These are phyloP conservation scores for Dictyostelium brefeldianum DNA, from an alignment of 78 protist genomes.

Conservation along the genomic window DNA sequence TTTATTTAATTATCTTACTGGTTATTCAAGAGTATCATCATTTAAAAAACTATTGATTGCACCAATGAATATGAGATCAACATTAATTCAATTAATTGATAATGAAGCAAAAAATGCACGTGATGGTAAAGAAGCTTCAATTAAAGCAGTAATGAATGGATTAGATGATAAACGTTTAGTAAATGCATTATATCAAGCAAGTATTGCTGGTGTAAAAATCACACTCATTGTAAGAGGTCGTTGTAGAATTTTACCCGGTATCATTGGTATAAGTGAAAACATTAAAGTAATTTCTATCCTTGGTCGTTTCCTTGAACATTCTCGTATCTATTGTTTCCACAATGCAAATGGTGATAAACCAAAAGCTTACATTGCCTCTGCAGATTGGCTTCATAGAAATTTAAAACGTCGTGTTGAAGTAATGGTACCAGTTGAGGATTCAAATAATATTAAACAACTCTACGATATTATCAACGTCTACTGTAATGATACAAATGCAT, in stretches of 20 bases:
- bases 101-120: conserved; percentile 61
- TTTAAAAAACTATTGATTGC: conserved; percentile 79
- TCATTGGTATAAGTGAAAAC: conserved; percentile 46
- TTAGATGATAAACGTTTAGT: conserved; percentile 62
- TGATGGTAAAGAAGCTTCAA: conserved; percentile 73
- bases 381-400: conserved; percentile 77
- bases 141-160: conserved; percentile 72
- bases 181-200: conserved; percentile 64
- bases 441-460: conserved; percentile 49
- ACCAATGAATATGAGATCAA: conserved; percentile 78
- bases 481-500: conserved; percentile 58
- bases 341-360: conserved; percentile 38
- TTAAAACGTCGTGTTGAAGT: conserved; percentile 67
- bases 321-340: conserved; percentile 70
- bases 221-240: conserved; percentile 70
- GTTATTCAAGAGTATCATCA: conserved; percentile 47
- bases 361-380: conserved; percentile 58
- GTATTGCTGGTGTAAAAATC: conserved; percentile 72
- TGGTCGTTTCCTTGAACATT: conserved; percentile 73
- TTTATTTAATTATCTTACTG: conserved; percentile 79
- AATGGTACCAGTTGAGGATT: conserved; percentile 71
- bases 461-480: conserved; percentile 44
- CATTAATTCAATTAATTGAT: conserved; percentile 65
- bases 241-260: conserved; percentile 72
- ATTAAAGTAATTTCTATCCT: conserved; percentile 50